Percentiles rank a stretch among this genome's conserved stretches.
These are phyloP conservation scores for Neurospora sp. DNA, from an alignment of 495 filamentous ascomycete species.

Conservation along the genomic window DNA sequence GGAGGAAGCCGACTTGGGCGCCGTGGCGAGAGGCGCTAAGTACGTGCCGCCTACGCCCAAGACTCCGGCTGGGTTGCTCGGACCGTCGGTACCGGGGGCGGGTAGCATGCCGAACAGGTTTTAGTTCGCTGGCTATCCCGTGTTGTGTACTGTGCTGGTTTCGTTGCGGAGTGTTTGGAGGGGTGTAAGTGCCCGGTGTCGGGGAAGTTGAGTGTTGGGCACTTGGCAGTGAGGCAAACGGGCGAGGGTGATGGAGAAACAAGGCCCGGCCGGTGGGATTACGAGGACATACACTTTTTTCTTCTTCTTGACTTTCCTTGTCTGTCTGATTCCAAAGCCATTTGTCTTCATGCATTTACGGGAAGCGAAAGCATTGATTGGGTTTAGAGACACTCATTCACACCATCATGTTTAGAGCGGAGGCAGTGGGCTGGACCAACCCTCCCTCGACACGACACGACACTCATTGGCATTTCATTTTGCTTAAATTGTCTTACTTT, in stretches of 20 bases:
- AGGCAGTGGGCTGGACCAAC: not conserved
- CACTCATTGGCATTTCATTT: not conserved
- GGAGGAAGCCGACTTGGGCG: constrained; percentile 38
- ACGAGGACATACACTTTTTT: not conserved
- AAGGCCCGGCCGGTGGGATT: not conserved
- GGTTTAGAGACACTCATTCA: not conserved
- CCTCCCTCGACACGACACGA: not conserved
- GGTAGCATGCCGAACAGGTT: not conserved
- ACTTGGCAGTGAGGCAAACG: not conserved
- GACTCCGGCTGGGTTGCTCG: not conserved
- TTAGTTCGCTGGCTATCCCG: not conserved
- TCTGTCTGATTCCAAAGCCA: not conserved
- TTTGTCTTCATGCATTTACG: not conserved
- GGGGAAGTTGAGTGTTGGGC: not conserved
- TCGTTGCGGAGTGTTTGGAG: not conserved
- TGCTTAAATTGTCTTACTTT: not conserved
- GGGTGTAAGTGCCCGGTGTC: not conserved
- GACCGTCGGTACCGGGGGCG: not conserved
- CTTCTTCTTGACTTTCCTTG: not conserved
- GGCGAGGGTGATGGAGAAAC: not conserved
- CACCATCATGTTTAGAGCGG: not conserved
- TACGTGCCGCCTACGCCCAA: constrained; percentile 17
- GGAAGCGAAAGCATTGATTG: not conserved
- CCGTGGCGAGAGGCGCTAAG: constrained; percentile 35
- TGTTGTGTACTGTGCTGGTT: not conserved